Conservation (phyloP, 371 early-diverging fungal species). For the Basidiobolus meristosporus region DNA sequence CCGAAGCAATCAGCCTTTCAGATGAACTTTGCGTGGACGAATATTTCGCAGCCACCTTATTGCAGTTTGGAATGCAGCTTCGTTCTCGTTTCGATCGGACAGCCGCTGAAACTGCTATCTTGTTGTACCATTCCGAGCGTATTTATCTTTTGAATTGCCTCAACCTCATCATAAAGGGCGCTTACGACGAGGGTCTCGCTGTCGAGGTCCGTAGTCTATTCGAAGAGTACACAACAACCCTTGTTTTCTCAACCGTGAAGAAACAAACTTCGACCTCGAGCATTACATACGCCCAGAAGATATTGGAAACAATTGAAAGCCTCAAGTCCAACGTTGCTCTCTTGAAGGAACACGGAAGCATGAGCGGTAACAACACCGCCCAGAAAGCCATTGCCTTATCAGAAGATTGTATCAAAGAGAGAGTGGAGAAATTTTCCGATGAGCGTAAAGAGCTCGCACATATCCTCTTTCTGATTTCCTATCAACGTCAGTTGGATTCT, state of each 20-base stretch:
- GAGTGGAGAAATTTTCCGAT: conserved; percentile 21
- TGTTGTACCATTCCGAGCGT: conserved; percentile 47
- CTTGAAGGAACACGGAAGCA: no score
- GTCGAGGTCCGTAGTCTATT: conserved; percentile 19
- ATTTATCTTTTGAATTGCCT: conserved; percentile 36
- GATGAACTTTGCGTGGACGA: conserved; percentile 70
- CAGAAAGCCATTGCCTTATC: conserved; percentile 9
- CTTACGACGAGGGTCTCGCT: conserved; percentile 19
- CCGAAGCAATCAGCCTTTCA: conserved; percentile 41
- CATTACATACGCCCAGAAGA: no score
- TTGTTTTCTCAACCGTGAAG: background rate
- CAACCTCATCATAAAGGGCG: conserved; percentile 31
- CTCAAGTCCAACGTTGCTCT: no score
- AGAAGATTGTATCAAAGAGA: conserved; percentile 18
- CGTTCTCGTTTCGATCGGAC: conserved; percentile 25
- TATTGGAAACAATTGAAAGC: no score
- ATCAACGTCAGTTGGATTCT: conserved; percentile 20
- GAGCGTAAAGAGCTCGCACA: conserved; percentile 34
- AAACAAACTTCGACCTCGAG: conserved; percentile 10
- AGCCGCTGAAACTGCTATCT: conserved; percentile 45
- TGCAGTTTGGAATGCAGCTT: conserved; percentile 34
- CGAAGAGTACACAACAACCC: conserved; percentile 6
- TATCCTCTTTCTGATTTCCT: conserved; percentile 27
- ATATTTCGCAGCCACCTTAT: conserved; percentile 44
- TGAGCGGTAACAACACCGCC: no score